Evolutionary conservation across 2,329 filamentous ascomycete species (phyloP).

Genomic region (Thyridium curvatum): DNA sequence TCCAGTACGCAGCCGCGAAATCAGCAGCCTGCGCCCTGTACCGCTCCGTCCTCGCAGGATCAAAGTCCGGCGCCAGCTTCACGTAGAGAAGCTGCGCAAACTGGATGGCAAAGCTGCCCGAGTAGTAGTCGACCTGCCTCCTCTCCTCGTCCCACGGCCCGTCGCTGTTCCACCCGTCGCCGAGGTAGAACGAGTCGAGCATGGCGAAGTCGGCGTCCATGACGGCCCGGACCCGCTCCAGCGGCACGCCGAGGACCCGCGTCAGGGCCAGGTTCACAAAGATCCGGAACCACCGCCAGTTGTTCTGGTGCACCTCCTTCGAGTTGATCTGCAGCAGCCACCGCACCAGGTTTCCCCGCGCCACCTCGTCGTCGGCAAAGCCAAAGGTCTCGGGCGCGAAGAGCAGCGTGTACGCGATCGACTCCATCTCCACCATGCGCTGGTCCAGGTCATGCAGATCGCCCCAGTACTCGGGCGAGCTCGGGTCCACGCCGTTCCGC

Average conservation of each 20-base stretch:
- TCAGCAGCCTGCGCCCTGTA: constrained; percentile 31
- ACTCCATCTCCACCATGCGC: constrained; percentile 46
- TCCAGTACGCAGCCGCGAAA: constrained; percentile 36
- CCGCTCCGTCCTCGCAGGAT: constrained; percentile 12
- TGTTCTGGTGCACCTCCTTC: constrained; percentile 38
- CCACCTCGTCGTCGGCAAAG: constrained; percentile 18
- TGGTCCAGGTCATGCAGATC: constrained; percentile 36
- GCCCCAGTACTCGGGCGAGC: constrained; percentile 36
- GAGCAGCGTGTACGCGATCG: constrained; percentile 39
- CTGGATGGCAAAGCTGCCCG: constrained; percentile 47
- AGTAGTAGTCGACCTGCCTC: constrained; percentile 44
- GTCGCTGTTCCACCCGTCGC: constrained; percentile 40
- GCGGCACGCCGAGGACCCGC: constrained; percentile 29
- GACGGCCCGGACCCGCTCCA: constrained; percentile 21
- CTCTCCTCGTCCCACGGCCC: constrained; percentile 31
- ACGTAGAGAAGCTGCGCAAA: constrained; percentile 41
- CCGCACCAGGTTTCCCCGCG: constrained; percentile 20
- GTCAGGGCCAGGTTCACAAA: constrained; percentile 40
- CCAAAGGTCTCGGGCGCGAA: constrained; percentile 30
- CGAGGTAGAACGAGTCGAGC: constrained; percentile 37
- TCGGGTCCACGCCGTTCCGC: constrained; percentile 20
- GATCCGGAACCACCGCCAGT: constrained; percentile 48
- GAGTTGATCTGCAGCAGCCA: constrained; percentile 38
- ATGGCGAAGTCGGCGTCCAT: constrained; percentile 34
- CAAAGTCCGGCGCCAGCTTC: constrained; percentile 23